These are phyloP conservation scores for Aspergillus sp. DNA, from an alignment of 2,329 filamentous ascomycete genomes.

Conservation along the genomic window DNA sequence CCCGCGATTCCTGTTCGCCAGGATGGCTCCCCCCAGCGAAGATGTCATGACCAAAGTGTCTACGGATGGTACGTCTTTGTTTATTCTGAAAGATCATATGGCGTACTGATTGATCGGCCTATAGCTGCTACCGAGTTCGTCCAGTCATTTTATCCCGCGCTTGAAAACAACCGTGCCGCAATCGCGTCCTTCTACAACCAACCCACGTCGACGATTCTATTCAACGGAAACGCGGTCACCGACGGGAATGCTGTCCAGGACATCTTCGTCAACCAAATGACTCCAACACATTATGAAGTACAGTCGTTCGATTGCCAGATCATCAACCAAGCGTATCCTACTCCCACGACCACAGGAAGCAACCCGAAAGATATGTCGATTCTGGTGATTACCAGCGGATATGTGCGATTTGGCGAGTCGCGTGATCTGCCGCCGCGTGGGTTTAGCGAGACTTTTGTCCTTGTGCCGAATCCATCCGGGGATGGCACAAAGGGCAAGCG, in stretches of 20 bases:
- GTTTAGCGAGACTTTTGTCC: constrained; percentile 72
- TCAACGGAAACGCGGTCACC: constrained; percentile 65
- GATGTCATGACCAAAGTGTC: constrained; percentile 35
- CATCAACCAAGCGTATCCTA: constrained; percentile 61
- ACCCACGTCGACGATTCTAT: constrained; percentile 58
- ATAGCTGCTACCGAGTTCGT: constrained; percentile 64
- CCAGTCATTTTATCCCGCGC: constrained; percentile 65
- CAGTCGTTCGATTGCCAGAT: constrained; percentile 71
- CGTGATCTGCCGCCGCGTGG: constrained; percentile 56
- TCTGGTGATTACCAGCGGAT: constrained; percentile 64
- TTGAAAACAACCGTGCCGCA: constrained; percentile 51
- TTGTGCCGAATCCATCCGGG: constrained; percentile 59
- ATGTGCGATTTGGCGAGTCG: constrained; percentile 57
- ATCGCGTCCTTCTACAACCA: constrained; percentile 63
- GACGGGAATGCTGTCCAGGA: constrained; percentile 58
- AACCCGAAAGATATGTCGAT: constrained; percentile 57
- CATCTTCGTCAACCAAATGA: constrained; percentile 60
- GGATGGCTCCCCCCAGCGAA: constrained; percentile 25
- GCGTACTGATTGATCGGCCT: too few relatives aligned
- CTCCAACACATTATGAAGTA: constrained; percentile 58
- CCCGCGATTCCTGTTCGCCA: not conserved
- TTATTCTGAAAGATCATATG: not conserved
- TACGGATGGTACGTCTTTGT: constrained; percentile 29
- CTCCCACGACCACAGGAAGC: constrained; percentile 37
- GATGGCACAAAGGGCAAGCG: constrained; percentile 49